These are phyloP conservation scores for Fragaria nilgerrensis DNA, from an alignment of 306 rosid species.

Conservation along the genomic window DNA sequence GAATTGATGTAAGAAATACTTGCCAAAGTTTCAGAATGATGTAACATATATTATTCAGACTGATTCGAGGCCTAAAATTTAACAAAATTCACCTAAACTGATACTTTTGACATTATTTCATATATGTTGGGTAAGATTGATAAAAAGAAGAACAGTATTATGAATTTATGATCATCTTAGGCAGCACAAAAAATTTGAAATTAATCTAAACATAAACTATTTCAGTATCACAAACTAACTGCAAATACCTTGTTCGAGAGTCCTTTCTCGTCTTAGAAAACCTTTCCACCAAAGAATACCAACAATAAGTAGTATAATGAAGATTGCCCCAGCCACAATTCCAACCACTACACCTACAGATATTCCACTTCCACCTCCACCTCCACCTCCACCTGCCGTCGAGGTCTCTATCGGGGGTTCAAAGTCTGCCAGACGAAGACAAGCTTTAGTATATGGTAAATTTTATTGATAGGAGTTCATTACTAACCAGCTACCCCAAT, in stretches of 20 bases:
- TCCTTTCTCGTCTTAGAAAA: constrained; percentile 13
- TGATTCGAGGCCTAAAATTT: neutral
- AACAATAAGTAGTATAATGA: constrained; percentile 20
- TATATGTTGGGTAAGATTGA: neutral
- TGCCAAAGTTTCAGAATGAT: neutral
- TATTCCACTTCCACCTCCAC: constrained; percentile 15
- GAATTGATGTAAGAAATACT: neutral
- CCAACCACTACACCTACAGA: constrained; percentile 27
- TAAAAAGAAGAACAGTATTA: neutral
- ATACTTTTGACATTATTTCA: neutral
- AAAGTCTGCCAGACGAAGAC: constrained; percentile 25
- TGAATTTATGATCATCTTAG: neutral
- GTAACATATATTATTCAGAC: neutral
- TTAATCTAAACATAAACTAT: too few species aligned
- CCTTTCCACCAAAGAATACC: constrained; percentile 35
- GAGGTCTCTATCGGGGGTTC: constrained; percentile 14
- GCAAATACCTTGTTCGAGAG: constrained; percentile 36
- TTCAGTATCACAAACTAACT: neutral
- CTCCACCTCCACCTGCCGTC: neutral
- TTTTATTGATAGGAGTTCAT: neutral
- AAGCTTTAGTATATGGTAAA: neutral
- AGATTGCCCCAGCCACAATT: constrained; percentile 26
- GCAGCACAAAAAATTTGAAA: neutral
- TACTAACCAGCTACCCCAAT: neutral
- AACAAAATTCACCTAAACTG: neutral